Conservation (phyloP, 106 monocot species). For the Gastrodia elata region DNA sequence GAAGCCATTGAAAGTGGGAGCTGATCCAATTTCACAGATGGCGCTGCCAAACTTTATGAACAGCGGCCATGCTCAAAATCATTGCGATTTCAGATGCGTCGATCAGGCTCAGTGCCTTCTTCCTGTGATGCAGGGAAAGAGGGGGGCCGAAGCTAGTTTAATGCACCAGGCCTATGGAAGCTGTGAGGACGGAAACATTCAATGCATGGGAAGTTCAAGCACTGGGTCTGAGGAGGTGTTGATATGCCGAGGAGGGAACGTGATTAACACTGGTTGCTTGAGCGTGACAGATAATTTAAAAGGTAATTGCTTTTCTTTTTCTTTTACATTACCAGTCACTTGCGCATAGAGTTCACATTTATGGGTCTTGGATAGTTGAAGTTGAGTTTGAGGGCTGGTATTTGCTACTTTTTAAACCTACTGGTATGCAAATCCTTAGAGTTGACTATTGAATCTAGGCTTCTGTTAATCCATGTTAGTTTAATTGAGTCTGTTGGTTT, state of each 20-base stretch:
- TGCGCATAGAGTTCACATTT: background rate
- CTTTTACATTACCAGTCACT: background rate
- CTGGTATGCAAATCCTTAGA: no score
- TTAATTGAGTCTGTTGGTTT: no score
- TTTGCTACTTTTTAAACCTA: background rate
- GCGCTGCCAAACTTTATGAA: constrained; percentile 13
- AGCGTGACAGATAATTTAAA: constrained; percentile 21
- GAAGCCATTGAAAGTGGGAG: constrained; percentile 23
- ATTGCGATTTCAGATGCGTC: constrained; percentile 56
- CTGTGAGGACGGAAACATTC: constrained; percentile 48
- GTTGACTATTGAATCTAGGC: no score
- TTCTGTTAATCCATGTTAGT: no score
- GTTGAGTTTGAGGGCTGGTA: background rate
- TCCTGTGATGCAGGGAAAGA: constrained; percentile 34
- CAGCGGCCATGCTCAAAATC: constrained; percentile 40
- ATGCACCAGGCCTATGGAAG: constrained; percentile 27
- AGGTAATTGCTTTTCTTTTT: constrained; percentile 14
- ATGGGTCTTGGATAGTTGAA: background rate
- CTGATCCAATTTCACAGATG: constrained; percentile 14
- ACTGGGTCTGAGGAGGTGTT: constrained; percentile 25
- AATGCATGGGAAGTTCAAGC: constrained; percentile 40
- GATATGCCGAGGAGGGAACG: constrained; percentile 26
- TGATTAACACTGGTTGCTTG: constrained; percentile 14
- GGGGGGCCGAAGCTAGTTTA: constrained; percentile 17
- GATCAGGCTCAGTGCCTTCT: constrained; percentile 45